Conservation (phyloP, 805 yeast genomes). For the Candida endomychidarum region DNA sequence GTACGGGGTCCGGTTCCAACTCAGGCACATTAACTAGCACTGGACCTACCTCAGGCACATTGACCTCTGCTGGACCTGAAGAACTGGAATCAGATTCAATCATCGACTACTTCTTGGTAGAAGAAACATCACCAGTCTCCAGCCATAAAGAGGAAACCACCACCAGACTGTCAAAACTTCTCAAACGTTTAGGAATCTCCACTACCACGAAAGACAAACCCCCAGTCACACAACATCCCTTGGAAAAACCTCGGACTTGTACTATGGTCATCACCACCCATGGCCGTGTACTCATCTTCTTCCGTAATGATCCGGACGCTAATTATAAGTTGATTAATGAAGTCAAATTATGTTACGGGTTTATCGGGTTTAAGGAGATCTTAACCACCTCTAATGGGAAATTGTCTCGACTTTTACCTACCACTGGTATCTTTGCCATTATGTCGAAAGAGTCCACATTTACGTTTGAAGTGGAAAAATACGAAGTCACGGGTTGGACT, state of each 20-base stretch:
- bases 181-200: constrained; percentile 19
- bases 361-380: constrained; percentile 59
- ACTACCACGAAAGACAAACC: constrained; percentile 14
- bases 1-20: too few species aligned
- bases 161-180: constrained; percentile 16
- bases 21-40: too few species aligned
- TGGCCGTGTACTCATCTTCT: constrained; percentile 62
- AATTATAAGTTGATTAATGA: constrained; percentile 52
- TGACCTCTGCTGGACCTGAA: too few species aligned
- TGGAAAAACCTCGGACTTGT: constrained; percentile 46
- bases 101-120: constrained; percentile 46
- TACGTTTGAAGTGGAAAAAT: constrained; percentile 54
- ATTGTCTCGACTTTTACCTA: constrained; percentile 30
- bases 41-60: too few species aligned
- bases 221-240: constrained; percentile 19
- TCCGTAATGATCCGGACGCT: constrained; percentile 39
- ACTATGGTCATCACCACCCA: constrained; percentile 58
- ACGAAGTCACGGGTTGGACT: constrained; percentile 59
- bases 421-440: constrained; percentile 54
- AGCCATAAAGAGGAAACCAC: constrained; percentile 8
- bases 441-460: constrained; percentile 55
- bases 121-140: constrained; percentile 17
- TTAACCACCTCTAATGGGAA: constrained; percentile 34
- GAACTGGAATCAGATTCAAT: constrained; percentile 55
- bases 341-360: constrained; percentile 52